Percentiles rank a stretch among this genome's conserved stretches.
phyloP scores from a whole-genome alignment of 192 early-diverging fungal genomes.

The Chytriomyces confervae region DNA sequence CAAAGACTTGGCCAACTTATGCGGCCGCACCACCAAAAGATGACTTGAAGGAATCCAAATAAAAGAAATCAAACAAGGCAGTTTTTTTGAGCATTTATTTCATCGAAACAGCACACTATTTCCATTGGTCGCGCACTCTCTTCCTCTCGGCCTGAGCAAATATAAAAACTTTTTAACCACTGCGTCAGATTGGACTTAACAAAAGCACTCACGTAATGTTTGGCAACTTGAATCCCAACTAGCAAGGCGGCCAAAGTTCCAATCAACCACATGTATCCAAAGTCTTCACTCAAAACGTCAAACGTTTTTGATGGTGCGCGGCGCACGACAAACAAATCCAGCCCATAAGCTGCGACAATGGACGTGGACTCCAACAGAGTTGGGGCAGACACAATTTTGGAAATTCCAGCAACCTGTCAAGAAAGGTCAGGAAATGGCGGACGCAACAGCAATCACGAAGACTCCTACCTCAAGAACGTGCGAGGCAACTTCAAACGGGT shows the following conservation, averaged over 20 bases:
- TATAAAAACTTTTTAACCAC: not conserved
- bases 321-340: slow-evolving; percentile 89
- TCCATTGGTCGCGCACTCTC: slow-evolving; percentile 49
- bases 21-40: slow-evolving; percentile 45
- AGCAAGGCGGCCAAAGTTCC: slow-evolving; percentile 81
- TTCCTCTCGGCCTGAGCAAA: slow-evolving; percentile 44
- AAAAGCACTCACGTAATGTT: slow-evolving; percentile 48
- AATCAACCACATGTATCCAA: slow-evolving; percentile 84
- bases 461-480: slow-evolving; percentile 66
- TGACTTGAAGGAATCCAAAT: not conserved
- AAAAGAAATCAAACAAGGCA: not conserved
- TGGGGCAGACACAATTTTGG: slow-evolving; percentile 72
- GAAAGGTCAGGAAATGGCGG: not conserved
- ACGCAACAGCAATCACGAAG: slow-evolving; percentile 9
- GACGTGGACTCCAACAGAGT: slow-evolving; percentile 93
- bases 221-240: slow-evolving; percentile 73
- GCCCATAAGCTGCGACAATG: slow-evolving; percentile 84
- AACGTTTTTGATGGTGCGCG: slow-evolving; percentile 87
- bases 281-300: slow-evolving; percentile 91
- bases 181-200: not conserved
- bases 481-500: slow-evolving; percentile 76
- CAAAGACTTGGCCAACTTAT: slow-evolving; percentile 48
- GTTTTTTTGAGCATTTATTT: not conserved
- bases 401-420: slow-evolving; percentile 67
- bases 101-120: slow-evolving; percentile 10